Base-by-base conservation (phyloP, 2,329 filamentous ascomycete species). In the Pezicula radicicola region DNA sequence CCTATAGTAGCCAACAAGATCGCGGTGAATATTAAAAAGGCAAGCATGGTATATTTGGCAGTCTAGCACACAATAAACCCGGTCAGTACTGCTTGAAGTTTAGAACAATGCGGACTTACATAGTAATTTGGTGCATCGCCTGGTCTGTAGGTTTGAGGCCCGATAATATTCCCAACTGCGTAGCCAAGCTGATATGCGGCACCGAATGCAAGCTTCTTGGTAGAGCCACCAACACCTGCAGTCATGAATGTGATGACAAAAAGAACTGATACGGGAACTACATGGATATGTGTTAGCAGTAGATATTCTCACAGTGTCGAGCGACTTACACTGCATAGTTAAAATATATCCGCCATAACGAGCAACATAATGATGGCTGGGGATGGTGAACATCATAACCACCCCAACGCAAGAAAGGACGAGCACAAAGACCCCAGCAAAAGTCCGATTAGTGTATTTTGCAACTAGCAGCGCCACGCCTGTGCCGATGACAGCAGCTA, bases 71-170 rank as follows among this genome's bases (percentile, higher is more conserved):
- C 13, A 16, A 39, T 39, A 16, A 37, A 19, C 19, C 8, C 16
- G 5, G 13, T 39, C 13, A 15, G 16, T 6, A 12, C 4, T 16
- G 13, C 16, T 39, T 7, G 8, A 39, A 39, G 36, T 15, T 15
- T 16, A 15, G 4, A 9, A 16, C 5, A 8, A 15, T 12, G 13
- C 5, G 1, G 57, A 62, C 48, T 50, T 35, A 50, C 48, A 21
- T 36, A 60, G 56, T 75, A 80, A 3, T 74, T 69, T 1, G 77
- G 78, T 0, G 73, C 76, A 50, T 81, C 75, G 30, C 66, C 68
- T 5, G 70, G 72, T 56, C 75, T 75, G 67, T 81, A 80, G 4
- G 76, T 80, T 62, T 79, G 75, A 1, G 78, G 78, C 0, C 78
- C 77, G 56, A 81, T 80, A 51, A 81, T 78, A 61, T 78, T 81